Percentiles rank a stretch among this genome's conserved stretches.
phyloP scores from a whole-genome alignment of 2,329 filamentous ascomycete genomes.

The Penicillium sumatraense region DNA sequence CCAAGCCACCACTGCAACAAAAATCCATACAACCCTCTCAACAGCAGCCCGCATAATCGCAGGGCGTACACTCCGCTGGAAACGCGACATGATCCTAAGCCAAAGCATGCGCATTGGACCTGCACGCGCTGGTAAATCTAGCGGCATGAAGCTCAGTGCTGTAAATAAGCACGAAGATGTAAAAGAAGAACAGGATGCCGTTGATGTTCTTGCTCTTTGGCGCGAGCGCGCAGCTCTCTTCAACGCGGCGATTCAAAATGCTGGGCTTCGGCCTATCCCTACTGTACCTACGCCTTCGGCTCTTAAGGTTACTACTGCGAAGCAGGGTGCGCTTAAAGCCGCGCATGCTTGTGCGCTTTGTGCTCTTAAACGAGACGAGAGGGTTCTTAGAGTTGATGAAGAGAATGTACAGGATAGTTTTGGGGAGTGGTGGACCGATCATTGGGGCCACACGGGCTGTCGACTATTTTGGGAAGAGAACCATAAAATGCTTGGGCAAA shows the following conservation, averaged over 20 bases:
- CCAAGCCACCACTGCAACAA: constrained; percentile 22
- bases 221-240: constrained; percentile 75
- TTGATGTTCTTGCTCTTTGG: constrained; percentile 78
- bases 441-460: constrained; percentile 81
- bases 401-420: constrained; percentile 81
- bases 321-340: constrained; percentile 73
- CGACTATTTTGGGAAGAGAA: constrained; percentile 84
- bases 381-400: constrained; percentile 74
- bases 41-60: constrained; percentile 81
- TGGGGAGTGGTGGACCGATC: constrained; percentile 94
- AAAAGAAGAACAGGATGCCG: constrained; percentile 82
- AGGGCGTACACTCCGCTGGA: constrained; percentile 86
- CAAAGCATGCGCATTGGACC: constrained; percentile 86
- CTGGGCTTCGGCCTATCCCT: constrained; percentile 58
- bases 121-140: constrained; percentile 70
- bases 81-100: constrained; percentile 80
- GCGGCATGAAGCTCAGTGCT: constrained; percentile 89
- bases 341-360: constrained; percentile 81
- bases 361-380: constrained; percentile 84
- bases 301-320: constrained; percentile 65
- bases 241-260: constrained; percentile 61
- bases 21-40: constrained; percentile 37
- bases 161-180: constrained; percentile 81
- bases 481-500: constrained; percentile 69
- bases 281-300: constrained; percentile 63